These are phyloP conservation scores for Bertia moriformis DNA, from an alignment of 2,329 filamentous ascomycete species.

Conservation along the genomic window DNA sequence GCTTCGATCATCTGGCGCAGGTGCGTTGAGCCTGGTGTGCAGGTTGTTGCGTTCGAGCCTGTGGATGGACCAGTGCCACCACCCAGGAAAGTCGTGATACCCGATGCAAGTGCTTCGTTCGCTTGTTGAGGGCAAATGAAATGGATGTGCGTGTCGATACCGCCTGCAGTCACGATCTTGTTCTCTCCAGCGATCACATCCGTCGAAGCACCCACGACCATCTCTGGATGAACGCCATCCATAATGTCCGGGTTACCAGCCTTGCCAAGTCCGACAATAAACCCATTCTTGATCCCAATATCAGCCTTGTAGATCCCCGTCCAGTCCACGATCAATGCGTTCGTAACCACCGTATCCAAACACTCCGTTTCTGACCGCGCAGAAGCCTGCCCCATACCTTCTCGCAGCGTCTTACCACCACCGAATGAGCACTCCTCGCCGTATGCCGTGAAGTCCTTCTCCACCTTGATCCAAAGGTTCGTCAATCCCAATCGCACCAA, in stretches of 20 bases:
- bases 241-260: slow-evolving; percentile 95
- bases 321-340: slow-evolving; percentile 82
- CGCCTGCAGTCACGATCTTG: slow-evolving; percentile 81
- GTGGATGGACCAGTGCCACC: slow-evolving; percentile 89
- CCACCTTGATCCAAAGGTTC: slow-evolving; percentile 79
- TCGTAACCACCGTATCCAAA: slow-evolving; percentile 75
- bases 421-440: slow-evolving; percentile 94
- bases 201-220: slow-evolving; percentile 77
- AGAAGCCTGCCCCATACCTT: slow-evolving; percentile 89
- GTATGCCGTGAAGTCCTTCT: slow-evolving; percentile 70
- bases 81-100: slow-evolving; percentile 79
- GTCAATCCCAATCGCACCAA: slow-evolving; percentile 68
- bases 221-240: slow-evolving; percentile 64
- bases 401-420: slow-evolving; percentile 80
- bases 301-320: slow-evolving; percentile 92
- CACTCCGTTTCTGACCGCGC: slow-evolving; percentile 58
- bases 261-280: slow-evolving; percentile 82
- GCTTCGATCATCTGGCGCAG: slow-evolving; percentile 84
- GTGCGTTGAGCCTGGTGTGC: slow-evolving; percentile 72
- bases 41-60: slow-evolving; percentile 82
- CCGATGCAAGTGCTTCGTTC: slow-evolving; percentile 67
- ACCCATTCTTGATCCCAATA: slow-evolving; percentile 77
- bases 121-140: slow-evolving; percentile 91
- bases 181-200: slow-evolving; percentile 85
- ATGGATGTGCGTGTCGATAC: slow-evolving; percentile 81